Conservation (phyloP, 805 yeast species). For the Candida saitoana region DNA sequence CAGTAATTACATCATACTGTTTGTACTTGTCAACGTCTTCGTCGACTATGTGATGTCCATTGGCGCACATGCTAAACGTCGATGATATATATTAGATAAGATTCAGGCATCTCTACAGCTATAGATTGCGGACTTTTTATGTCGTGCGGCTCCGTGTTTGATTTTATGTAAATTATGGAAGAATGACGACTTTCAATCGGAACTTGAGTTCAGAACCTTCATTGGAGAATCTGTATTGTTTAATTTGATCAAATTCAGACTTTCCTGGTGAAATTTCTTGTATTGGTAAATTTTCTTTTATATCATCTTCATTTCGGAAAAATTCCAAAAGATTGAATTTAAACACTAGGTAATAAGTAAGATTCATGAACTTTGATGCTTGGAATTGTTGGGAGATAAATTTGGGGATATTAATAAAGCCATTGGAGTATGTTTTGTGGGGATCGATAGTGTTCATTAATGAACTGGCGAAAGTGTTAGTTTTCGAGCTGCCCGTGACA, state of each 20-base stretch:
- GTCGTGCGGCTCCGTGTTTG: conserved; percentile 2
- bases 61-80: not conserved
- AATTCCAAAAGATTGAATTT: conserved; percentile 33
- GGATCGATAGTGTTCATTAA: conserved; percentile 10
- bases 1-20: not conserved
- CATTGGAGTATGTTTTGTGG: conserved; percentile 16
- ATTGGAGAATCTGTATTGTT: conserved; percentile 19
- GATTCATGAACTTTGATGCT: conserved; percentile 31
- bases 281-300: not conserved
- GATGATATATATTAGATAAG: too few relatives aligned
- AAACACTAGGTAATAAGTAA: conserved; percentile 33
- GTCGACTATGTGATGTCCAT: not conserved
- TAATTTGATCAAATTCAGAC: conserved; percentile 7
- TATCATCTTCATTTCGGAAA: conserved; percentile 6
- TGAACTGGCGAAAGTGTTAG: conserved; percentile 31
- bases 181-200: conserved; percentile 23
- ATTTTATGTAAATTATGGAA: too few relatives aligned
- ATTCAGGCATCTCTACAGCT: too few relatives aligned
- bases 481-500: conserved; percentile 31
- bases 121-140: not conserved
- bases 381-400: conserved; percentile 34
- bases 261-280: conserved; percentile 1
- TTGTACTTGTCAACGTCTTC: not conserved
- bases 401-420: conserved; percentile 28
- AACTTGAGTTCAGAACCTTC: conserved; percentile 27